Conservation (phyloP, 1,284 basidiomycete genomes). For the Apiotrichum siamense region DNA sequence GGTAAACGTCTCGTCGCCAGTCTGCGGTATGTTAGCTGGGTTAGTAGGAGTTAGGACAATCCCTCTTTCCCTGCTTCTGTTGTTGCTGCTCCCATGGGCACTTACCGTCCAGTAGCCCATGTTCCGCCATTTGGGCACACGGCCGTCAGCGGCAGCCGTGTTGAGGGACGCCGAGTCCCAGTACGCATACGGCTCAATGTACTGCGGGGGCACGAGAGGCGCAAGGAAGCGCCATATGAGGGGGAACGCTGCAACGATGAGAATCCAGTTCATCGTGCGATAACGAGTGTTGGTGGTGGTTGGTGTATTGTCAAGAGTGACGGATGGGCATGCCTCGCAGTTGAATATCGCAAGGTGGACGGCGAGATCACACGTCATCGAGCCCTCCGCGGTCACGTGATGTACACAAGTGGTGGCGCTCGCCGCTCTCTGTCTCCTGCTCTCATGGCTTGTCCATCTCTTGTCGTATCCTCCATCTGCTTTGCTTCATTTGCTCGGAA, state of each 20-base stretch:
- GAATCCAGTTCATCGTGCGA: conserved; percentile 13
- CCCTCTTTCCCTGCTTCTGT: not conserved
- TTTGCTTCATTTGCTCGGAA: no score
- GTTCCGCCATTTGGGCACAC: conserved; percentile 33
- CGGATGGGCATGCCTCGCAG: no score
- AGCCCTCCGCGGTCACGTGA: no score
- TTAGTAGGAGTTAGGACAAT: no score
- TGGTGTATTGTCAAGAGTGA: no score
- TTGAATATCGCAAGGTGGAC: not conserved
- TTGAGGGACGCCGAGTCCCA: conserved; percentile 31
- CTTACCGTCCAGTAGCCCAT: conserved; percentile 45
- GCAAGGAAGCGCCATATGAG: conserved; percentile 24
- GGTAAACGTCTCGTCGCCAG: conserved; percentile 48
- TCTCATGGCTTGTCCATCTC: no score
- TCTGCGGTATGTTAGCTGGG: no score
- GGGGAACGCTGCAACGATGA: conserved; percentile 24
- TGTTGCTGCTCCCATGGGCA: conserved; percentile 4
- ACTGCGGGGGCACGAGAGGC: conserved; percentile 20
- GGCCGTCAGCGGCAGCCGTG: conserved; percentile 5
- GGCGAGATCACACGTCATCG: no score
- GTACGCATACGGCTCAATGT: conserved; percentile 35
- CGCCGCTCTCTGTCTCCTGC: no score
- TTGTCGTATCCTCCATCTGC: no score
- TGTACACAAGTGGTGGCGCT: no score
- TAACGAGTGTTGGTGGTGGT: not conserved